Evolutionary conservation across 352 stramenopile genomes (phyloP).

Genomic region (Pythium dissimile): DNA sequence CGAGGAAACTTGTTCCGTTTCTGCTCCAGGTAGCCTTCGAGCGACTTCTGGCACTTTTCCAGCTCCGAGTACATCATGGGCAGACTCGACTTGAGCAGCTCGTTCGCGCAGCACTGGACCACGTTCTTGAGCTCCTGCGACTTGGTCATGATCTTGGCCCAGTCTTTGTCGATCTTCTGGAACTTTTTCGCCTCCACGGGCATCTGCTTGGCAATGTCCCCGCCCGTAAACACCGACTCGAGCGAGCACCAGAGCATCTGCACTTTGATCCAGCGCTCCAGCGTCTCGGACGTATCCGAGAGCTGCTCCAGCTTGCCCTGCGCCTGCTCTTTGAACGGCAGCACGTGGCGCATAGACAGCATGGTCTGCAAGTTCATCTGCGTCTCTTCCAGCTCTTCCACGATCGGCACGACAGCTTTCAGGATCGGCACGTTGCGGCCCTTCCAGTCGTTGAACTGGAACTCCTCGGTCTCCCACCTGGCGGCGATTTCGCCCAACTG

Average conservation of each 20-base stretch:
- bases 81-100: constrained; percentile 95
- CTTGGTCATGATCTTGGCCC: constrained; percentile 98
- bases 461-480: constrained; percentile 94
- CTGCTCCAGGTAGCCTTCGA: constrained; percentile 98
- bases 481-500: constrained; percentile 92
- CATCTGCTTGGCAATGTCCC: constrained; percentile 99
- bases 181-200: constrained; percentile 98
- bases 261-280: constrained; percentile 98
- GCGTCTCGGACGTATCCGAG: constrained; percentile 95
- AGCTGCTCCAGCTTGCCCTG: constrained; percentile 93
- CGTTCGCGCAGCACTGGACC: constrained; percentile 92
- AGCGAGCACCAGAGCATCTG: constrained; percentile 98
- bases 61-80: constrained; percentile 97
- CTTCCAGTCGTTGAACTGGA: constrained; percentile 95
- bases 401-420: constrained; percentile 93
- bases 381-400: constrained; percentile 97
- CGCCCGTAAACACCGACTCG: constrained; percentile 97
- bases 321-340: constrained; percentile 95
- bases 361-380: constrained; percentile 99
- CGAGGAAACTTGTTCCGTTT: constrained; percentile 98
- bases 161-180: constrained; percentile 97
- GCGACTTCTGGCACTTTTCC: constrained; percentile 98
- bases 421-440: constrained; percentile 93
- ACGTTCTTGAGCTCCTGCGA: constrained; percentile 90
- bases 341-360: constrained; percentile 96